Evolutionary conservation across 768 basidiomycete genomes (phyloP), one percentile per base, ranked within the genome.

Genomic region (Trametes cubensis): DNA sequence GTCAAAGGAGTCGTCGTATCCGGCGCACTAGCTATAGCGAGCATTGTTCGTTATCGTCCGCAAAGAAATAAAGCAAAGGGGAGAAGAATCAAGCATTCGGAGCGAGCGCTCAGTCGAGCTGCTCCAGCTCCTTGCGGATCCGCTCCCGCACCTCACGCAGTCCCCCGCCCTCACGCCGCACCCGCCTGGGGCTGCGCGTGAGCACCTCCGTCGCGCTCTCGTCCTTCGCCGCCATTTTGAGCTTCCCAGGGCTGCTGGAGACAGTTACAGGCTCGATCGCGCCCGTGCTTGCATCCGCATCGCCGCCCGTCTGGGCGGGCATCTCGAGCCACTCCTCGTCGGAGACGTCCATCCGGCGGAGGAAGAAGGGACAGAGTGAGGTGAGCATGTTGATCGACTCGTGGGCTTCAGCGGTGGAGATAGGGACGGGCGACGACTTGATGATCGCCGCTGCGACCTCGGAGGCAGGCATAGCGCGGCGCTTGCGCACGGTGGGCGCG

Each of bases 351-450:
- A 92, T 77, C 59, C 77, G 80, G 69, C 80, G 85, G 54, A 94
- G 73, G 78, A 93, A 94, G 76, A 93, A 94, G 1, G 92, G 90
- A 69, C 92, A 93, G 14, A 92, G 75, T 44, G 80, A 79, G 18
- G 81, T 78, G 53, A 94, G 79, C 72, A 94, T 79, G 25, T 75
- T 75, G 48, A 94, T 72, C 2, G 90, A 92, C 69, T 93, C 90
- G 48, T 80, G 83, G 1, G 92, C 90, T 73, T 94, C 92, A 11
- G 87, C 86, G 26, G 79, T 74, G 20, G 91, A 93, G 63, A 92
- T 84, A 8, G 92, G 90, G 6, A 93, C 86, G 1, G 88, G 86
- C 0, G 90, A 91, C 0, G 90, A 92, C 74, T 93, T 92, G 57
- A 92, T 74, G 61, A 94, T 77, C 13, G 90, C 87, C 23, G 82